Conservation (phyloP, 2,329 filamentous ascomycete species). For the Cytospora leucostoma region DNA sequence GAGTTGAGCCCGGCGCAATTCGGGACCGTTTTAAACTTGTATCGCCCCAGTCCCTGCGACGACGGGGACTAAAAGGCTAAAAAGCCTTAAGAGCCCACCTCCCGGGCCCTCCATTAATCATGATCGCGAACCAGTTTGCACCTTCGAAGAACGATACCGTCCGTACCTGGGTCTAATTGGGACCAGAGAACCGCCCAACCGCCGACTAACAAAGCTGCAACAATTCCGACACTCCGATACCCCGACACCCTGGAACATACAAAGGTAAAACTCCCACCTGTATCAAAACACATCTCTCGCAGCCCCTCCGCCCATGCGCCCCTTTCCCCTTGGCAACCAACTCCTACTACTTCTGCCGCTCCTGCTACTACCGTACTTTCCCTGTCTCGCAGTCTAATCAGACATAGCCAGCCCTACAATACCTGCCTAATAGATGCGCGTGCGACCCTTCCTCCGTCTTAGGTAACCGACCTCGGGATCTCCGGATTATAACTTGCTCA, state of each 20-base stretch:
- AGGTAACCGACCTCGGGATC: not conserved
- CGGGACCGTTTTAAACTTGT: not conserved
- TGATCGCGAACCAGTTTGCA: not conserved
- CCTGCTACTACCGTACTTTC: slow-evolving; percentile 1
- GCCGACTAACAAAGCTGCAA: not conserved
- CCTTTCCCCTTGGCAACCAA: not conserved
- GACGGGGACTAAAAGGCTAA: not conserved
- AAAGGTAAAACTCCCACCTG: not conserved
- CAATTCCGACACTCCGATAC: not conserved
- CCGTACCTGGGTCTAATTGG: slow-evolving; percentile 7
- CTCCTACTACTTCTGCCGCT: not conserved
- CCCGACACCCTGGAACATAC: not conserved
- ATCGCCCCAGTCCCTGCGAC: not conserved
- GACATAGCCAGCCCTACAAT: slow-evolving; percentile 7
- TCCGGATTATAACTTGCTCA: not conserved
- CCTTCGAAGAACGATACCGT: not conserved
- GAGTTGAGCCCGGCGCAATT: not conserved
- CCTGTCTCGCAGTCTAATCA: slow-evolving; percentile 1
- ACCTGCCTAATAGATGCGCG: not conserved
- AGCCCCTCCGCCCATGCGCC: not conserved
- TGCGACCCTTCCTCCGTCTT: slow-evolving; percentile 19
- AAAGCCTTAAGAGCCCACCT: not conserved
- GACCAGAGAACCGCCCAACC: not conserved
- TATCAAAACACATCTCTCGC: not conserved
- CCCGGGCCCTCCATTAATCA: not conserved